Conservation (phyloP, 495 filamentous ascomycete species). For the Lepidopterella palustris region DNA sequence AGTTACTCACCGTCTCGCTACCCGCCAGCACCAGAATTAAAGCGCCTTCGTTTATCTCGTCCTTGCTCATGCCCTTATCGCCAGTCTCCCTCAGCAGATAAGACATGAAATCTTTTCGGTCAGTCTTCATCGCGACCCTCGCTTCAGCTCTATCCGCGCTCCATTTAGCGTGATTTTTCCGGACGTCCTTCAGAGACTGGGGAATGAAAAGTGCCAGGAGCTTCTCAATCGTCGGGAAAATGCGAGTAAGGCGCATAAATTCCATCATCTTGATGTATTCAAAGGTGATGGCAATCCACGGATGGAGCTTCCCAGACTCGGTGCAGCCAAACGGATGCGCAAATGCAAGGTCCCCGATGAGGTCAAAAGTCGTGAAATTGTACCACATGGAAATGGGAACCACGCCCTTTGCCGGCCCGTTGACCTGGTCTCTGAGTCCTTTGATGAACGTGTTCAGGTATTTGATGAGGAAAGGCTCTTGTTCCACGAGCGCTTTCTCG, state of each 20-base stretch:
- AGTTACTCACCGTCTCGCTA: background rate
- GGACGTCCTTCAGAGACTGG: background rate
- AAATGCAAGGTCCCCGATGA: conserved; percentile 16
- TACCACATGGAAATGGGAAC: conserved; percentile 8
- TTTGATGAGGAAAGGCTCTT: conserved; percentile 6
- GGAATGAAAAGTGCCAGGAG: conserved; percentile 2
- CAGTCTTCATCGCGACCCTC: conserved; percentile 2
- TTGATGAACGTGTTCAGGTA: background rate
- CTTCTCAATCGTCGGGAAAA: conserved; percentile 7
- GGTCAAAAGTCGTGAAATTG: conserved; percentile 16
- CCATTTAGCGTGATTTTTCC: conserved; percentile 2
- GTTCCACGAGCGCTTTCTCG: conserved; percentile 11
- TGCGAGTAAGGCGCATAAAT: background rate
- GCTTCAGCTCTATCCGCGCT: conserved; percentile 3
- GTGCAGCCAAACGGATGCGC: conserved; percentile 13
- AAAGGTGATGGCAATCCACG: conserved; percentile 11
- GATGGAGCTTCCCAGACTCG: conserved; percentile 5
- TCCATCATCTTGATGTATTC: conserved; percentile 11
- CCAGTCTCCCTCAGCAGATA: conserved; percentile 7
- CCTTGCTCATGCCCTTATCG: conserved; percentile 10
- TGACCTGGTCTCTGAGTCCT: background rate
- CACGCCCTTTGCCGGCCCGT: conserved; percentile 6
- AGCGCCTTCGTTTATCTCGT: background rate
- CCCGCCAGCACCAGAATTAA: background rate
- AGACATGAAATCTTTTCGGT: conserved; percentile 17